These are phyloP conservation scores for Coemansia sp. DNA, from an alignment of 192 early-diverging fungal genomes.

Conservation along the genomic window DNA sequence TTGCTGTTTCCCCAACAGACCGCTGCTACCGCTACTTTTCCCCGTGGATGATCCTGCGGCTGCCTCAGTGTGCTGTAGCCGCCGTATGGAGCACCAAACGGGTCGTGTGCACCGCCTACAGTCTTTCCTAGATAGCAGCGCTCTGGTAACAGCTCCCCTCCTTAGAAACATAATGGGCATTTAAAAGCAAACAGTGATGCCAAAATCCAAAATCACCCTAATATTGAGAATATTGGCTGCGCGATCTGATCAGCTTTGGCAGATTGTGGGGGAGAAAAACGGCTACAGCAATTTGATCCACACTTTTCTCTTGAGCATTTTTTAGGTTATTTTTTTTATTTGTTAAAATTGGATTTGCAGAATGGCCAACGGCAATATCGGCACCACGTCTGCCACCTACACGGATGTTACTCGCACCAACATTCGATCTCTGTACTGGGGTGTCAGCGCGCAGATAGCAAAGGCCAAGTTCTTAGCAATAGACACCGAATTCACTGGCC, in stretches of 20 bases:
- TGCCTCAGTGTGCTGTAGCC: background rate
- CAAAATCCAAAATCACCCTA: background rate
- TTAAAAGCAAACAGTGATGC: background rate
- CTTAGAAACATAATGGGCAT: background rate
- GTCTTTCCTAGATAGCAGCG: background rate
- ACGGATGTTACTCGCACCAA: constrained; percentile 70
- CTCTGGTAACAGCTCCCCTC: background rate
- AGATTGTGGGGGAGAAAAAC: background rate
- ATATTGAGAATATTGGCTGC: constrained; percentile 2
- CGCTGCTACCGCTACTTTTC: background rate
- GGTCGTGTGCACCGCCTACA: background rate
- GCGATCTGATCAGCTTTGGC: background rate
- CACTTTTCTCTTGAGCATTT: background rate
- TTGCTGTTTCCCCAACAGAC: background rate
- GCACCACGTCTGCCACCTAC: constrained; percentile 44
- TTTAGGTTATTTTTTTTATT: background rate
- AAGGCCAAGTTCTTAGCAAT: constrained; percentile 75
- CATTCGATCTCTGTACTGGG: constrained; percentile 46
- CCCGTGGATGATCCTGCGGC: background rate
- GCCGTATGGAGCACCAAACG: background rate
- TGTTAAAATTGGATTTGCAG: background rate
- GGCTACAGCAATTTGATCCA: background rate
- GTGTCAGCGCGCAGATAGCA: constrained; percentile 48
- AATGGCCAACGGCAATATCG: constrained; percentile 7
- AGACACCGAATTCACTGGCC: constrained; percentile 91